phyloP scores from a whole-genome alignment of 208 protist genomes.

The Acanthamoeba triangularis region DNA sequence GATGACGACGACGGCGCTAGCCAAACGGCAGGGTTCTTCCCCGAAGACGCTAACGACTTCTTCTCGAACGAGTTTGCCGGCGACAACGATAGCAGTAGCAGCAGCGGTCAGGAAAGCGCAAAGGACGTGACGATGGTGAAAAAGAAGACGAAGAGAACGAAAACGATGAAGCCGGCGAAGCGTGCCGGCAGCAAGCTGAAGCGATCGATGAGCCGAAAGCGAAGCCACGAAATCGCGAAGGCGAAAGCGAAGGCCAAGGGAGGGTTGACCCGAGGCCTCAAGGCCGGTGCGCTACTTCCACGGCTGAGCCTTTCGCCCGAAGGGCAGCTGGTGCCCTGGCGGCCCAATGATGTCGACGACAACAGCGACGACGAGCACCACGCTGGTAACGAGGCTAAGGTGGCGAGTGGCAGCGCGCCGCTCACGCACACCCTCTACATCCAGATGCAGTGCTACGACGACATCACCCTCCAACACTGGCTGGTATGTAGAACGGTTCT shows the following conservation, averaged over 20 bases:
- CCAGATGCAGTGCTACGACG: slow-evolving; percentile 69
- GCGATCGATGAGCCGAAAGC: neutral
- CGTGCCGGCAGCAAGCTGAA: neutral
- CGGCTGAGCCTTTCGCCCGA: neutral
- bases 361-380: neutral
- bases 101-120: neutral
- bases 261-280: neutral
- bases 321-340: slow-evolving; percentile 12
- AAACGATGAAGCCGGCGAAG: neutral
- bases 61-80: neutral
- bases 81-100: neutral
- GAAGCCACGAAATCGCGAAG: neutral
- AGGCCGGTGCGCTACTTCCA: neutral
- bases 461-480: slow-evolving; percentile 56
- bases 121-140: slow-evolving; percentile 12
- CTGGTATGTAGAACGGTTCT: neutral
- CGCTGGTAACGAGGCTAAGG: neutral
- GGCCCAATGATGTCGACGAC: neutral
- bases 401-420: neutral
- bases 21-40: neutral
- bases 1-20: neutral
- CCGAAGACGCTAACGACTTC: neutral
- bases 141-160: neutral
- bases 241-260: neutral
- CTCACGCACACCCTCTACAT: slow-evolving; percentile 62